Evolutionary conservation across 2,329 filamentous ascomycete genomes (phyloP), one percentile per base, ranked within the genome.

Genomic region (Truncatella angustata): DNA sequence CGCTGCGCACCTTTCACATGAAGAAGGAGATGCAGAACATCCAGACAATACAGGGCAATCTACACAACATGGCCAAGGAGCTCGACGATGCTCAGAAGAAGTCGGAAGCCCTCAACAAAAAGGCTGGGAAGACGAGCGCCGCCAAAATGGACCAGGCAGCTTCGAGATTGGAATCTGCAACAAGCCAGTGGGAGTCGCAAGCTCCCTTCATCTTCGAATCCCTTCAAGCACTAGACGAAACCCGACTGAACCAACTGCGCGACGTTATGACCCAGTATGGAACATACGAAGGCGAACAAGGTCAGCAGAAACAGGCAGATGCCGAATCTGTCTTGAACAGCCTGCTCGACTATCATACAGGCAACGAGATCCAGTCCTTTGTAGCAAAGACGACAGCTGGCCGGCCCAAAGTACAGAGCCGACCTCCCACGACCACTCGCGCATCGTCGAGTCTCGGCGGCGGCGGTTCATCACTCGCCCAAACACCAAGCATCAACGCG

Each of bases 191-290:
- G 94, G 87, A 96, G 51, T 91, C 91, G 1, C 91, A 96, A 69
- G 91, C 94, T 12, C 94, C 94, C 1, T 97, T 90, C 70, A 88
- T 97, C 55, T 97, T 96, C 65, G 94, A 99, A 71, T 88, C 87
- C 55, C 81, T 99, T 23, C 94, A 99, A 68, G 87, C 90, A 5
- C 76, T 95, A 28, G 94, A 99, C 66, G 94, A 99, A 73, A 86
- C 83, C 61, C 85, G 94, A 51, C 77, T 95, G 59, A 96, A 97
- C 69, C 88, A 95, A 64, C 78, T 99, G 54, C 88, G 93, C 56
- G 93, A 97, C 70, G 82, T 90, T 36, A 80, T 99, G 54, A 97
- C 94, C 1, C 92, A 97, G 64, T 88, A 93, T 62, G 87, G 96
- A 70, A 99, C 94, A 0, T 88, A 96, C 66, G 93, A 97, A 68